Conservation (phyloP, 2,329 filamentous ascomycete genomes). For the Colletotrichum sp. region DNA sequence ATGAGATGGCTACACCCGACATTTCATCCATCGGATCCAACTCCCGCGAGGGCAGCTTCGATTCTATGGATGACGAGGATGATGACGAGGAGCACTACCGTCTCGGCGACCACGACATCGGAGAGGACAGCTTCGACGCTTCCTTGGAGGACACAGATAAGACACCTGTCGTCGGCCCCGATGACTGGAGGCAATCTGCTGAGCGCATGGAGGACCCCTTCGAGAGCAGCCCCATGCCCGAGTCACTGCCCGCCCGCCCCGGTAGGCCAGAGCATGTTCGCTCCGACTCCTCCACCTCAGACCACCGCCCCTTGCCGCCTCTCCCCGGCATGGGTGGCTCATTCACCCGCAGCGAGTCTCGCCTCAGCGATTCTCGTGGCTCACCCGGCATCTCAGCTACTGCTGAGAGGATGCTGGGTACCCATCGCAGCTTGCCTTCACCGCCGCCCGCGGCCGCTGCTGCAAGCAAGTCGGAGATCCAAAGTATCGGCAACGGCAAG, state of each 20-base stretch:
- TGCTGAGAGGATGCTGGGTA: conserved; percentile 72
- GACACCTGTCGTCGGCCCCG: conserved; percentile 95
- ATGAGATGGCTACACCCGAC: conserved; percentile 96
- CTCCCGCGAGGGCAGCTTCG: conserved; percentile 92
- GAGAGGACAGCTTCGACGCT: conserved; percentile 93
- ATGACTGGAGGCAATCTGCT: conserved; percentile 81
- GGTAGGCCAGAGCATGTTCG: conserved; percentile 63
- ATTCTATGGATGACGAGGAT: conserved; percentile 79
- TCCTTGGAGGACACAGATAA: conserved; percentile 96
- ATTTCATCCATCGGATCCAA: conserved; percentile 90
- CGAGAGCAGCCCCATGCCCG: conserved; percentile 72
- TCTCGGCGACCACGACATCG: conserved; percentile 62
- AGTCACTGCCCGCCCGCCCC: conserved; percentile 45
- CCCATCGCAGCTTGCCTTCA: conserved; percentile 72
- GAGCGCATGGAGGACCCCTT: conserved; percentile 66
- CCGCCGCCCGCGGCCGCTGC: conserved; percentile 73
- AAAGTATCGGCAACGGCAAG: conserved; percentile 74
- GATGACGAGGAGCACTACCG: conserved; percentile 49
- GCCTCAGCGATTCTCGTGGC: conserved; percentile 60
- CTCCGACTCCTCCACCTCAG: conserved; percentile 74
- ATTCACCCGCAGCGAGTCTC: conserved; percentile 44
- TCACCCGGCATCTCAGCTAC: conserved; percentile 71
- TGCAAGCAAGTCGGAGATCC: conserved; percentile 77
- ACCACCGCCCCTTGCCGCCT: conserved; percentile 85
- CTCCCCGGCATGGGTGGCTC: conserved; percentile 68